Evolutionary conservation across 768 basidiomycete genomes (phyloP).

Genomic region (Royoungia palumana): DNA sequence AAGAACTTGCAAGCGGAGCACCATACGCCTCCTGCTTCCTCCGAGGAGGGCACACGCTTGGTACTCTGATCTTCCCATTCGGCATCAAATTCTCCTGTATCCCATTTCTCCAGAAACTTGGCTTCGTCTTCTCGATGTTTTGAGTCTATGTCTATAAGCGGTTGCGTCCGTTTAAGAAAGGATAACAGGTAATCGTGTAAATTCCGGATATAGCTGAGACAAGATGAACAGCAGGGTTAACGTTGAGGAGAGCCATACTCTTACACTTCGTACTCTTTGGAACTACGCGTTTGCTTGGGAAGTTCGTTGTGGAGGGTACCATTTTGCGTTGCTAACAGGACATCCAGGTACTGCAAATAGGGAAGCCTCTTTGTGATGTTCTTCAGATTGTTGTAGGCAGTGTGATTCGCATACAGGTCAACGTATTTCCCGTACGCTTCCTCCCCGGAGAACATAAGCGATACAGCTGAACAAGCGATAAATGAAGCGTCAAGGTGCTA

Average conservation of each 20-base stretch:
- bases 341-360: conserved; percentile 92
- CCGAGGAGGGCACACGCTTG: conserved; percentile 37
- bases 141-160: conserved; percentile 71
- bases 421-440: conserved; percentile 94
- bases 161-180: conserved; percentile 81
- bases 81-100: conserved; percentile 63
- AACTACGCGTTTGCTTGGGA: conserved; percentile 59
- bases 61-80: conserved; percentile 59
- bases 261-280: conserved; percentile 78
- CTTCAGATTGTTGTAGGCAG: conserved; percentile 86
- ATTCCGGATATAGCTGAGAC: conserved; percentile 71
- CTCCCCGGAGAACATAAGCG: conserved; percentile 91
- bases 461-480: conserved; percentile 51
- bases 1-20: conserved; percentile 80
- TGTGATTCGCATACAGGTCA: conserved; percentile 87
- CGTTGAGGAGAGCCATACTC: conserved; percentile 27
- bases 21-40: conserved; percentile 76
- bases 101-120: conserved; percentile 82
- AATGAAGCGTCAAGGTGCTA: conserved; percentile 3
- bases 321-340: conserved; percentile 65
- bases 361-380: conserved; percentile 77
- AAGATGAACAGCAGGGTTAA: conserved; percentile 8
- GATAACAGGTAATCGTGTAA: conserved; percentile 83
- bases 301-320: conserved; percentile 65
- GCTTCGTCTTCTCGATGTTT: conserved; percentile 60